phyloP scores from a whole-genome alignment of 2,329 filamentous ascomycete genomes.

The Xylaria sp. region DNA sequence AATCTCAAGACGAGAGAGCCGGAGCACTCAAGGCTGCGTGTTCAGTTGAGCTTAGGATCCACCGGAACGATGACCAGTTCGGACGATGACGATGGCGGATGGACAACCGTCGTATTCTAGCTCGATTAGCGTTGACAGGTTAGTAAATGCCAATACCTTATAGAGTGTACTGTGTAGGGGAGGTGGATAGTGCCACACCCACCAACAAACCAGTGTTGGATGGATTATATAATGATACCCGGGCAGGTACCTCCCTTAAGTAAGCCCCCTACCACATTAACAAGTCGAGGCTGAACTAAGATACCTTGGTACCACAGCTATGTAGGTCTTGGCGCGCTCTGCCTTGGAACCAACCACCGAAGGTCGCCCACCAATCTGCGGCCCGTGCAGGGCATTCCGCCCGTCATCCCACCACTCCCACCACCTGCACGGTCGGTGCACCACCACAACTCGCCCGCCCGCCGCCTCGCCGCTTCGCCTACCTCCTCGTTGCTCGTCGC shows the following conservation, averaged over 20 bases:
- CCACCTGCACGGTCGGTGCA: slow-evolving; percentile 26
- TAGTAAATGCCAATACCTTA: no score
- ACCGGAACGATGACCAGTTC: not conserved
- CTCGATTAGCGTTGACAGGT: slow-evolving; percentile 9
- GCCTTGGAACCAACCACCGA: slow-evolving; percentile 21
- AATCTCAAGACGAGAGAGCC: not conserved
- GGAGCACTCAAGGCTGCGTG: slow-evolving; percentile 22
- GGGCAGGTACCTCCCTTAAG: not conserved
- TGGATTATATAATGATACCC: not conserved
- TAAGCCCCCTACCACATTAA: not conserved
- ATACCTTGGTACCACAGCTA: slow-evolving; percentile 13
- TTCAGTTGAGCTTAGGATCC: slow-evolving; percentile 27
- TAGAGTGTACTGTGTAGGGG: not conserved
- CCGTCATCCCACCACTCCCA: slow-evolving; percentile 33
- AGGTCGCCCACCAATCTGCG: slow-evolving; percentile 26
- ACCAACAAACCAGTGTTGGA: not conserved
- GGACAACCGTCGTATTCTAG: not conserved
- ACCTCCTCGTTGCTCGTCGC: slow-evolving; percentile 28
- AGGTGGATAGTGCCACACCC: no score
- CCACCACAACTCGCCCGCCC: slow-evolving; percentile 29
- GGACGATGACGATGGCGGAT: slow-evolving; percentile 22
- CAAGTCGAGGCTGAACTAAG: slow-evolving; percentile 26
- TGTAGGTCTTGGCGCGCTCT: slow-evolving; percentile 25
- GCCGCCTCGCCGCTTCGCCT: slow-evolving; percentile 21
- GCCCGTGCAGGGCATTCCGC: slow-evolving; percentile 18